Conservation (phyloP, 805 yeast species). For the Wickerhamomyces bovis region DNA sequence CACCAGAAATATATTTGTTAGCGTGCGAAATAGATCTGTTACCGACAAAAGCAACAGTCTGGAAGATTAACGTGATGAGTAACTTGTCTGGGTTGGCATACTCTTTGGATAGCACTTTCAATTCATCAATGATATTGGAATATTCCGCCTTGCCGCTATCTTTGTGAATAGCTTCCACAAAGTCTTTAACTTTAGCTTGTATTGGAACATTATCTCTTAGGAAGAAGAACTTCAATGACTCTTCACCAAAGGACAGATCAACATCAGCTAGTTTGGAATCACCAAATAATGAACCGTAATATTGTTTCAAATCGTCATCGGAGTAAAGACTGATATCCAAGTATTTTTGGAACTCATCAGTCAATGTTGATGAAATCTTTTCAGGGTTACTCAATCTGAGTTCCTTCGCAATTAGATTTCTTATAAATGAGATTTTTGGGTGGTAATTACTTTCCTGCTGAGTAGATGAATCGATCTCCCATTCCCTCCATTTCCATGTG, state of each 20-base stretch:
- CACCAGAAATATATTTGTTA: slow-evolving; percentile 44
- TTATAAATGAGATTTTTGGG: slow-evolving; percentile 69
- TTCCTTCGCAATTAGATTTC: slow-evolving; percentile 78
- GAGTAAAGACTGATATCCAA: slow-evolving; percentile 38
- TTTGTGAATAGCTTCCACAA: slow-evolving; percentile 34
- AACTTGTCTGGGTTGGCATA: slow-evolving; percentile 37
- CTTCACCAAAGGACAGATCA: slow-evolving; percentile 8
- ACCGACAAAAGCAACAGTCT: slow-evolving; percentile 75
- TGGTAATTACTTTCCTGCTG: slow-evolving; percentile 46
- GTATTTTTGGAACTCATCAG: slow-evolving; percentile 46
- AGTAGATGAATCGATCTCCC: slow-evolving; percentile 59
- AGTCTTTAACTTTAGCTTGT: slow-evolving; percentile 28
- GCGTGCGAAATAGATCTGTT: slow-evolving; percentile 82
- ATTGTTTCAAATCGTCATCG: slow-evolving; percentile 28
- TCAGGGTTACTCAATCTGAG: slow-evolving; percentile 72
- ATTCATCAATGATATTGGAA: slow-evolving; percentile 23
- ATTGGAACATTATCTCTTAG: slow-evolving; percentile 32
- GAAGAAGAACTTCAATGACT: slow-evolving; percentile 33
- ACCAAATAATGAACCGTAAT: slow-evolving; percentile 31
- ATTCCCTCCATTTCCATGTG: slow-evolving; percentile 97
- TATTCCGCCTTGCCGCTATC: slow-evolving; percentile 25
- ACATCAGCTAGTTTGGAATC: slow-evolving; percentile 18
- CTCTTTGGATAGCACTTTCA: slow-evolving; percentile 24
- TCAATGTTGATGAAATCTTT: slow-evolving; percentile 67
- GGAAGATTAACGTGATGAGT: slow-evolving; percentile 56